Evolutionary conservation across 345 rosid genomes (phyloP).

Genomic region (Turritis glabra): DNA sequence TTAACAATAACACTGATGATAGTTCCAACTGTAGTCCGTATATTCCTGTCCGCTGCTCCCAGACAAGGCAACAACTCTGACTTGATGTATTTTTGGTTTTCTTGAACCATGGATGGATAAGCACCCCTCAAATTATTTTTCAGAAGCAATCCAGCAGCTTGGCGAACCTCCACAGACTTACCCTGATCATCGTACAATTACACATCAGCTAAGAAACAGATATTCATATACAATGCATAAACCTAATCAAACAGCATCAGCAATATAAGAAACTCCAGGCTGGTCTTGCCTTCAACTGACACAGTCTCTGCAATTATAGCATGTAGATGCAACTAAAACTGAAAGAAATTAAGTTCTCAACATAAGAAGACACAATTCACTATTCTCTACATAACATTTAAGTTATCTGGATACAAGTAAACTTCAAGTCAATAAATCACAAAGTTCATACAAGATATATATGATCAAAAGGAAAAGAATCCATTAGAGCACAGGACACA

Average conservation of each 20-base stretch:
- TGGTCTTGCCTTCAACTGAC: background rate
- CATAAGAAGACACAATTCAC: background rate
- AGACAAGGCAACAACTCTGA: slow-evolving; percentile 82
- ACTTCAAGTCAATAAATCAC: slow-evolving; percentile 21
- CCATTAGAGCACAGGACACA: slow-evolving; percentile 2
- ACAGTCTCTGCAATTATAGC: background rate
- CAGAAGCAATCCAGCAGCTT: slow-evolving; percentile 94
- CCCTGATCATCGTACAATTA: slow-evolving; percentile 53
- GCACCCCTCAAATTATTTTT: slow-evolving; percentile 83
- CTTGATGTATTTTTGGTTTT: slow-evolving; percentile 69
- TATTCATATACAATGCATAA: background rate
- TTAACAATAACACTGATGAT: slow-evolving; percentile 79
- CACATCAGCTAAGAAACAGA: slow-evolving; percentile 13
- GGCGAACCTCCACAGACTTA: slow-evolving; percentile 82
- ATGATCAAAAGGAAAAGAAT: slow-evolving; percentile 7
- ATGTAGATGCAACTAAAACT: background rate
- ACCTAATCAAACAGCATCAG: slow-evolving; percentile 3
- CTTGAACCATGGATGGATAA: slow-evolving; percentile 60
- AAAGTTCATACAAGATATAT: background rate
- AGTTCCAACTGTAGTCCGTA: slow-evolving; percentile 90
- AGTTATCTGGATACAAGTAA: background rate
- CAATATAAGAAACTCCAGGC: background rate
- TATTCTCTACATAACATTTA: background rate
- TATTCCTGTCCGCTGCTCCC: slow-evolving; percentile 85
- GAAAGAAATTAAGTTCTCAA: slow-evolving; percentile 6